phyloP scores from a whole-genome alignment of 2,329 filamentous ascomycete species.

The Chalara sp. region DNA sequence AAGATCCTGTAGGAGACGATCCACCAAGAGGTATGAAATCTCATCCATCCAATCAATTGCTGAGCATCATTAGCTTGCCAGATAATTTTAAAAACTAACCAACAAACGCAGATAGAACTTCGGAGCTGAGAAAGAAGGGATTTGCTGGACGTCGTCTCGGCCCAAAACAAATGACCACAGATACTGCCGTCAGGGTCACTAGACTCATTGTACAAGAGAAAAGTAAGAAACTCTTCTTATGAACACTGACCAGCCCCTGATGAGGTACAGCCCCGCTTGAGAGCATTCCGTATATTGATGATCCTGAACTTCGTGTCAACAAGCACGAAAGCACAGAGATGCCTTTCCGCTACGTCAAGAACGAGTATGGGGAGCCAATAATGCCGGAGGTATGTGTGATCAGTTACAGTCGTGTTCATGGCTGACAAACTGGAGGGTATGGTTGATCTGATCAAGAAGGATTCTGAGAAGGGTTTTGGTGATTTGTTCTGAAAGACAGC shows the following conservation, averaged over 20 bases:
- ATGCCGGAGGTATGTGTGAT: constrained; percentile 72
- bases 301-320: constrained; percentile 83
- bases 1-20: constrained; percentile 64
- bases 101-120: constrained; percentile 67
- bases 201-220: constrained; percentile 80
- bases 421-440: constrained; percentile 56
- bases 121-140: constrained; percentile 90
- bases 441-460: constrained; percentile 86
- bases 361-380: constrained; percentile 66
- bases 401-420: neutral
- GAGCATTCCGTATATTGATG: constrained; percentile 75
- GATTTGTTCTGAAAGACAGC: constrained; percentile 62
- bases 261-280: constrained; percentile 59
- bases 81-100: neutral
- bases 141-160: constrained; percentile 83
- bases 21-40: constrained; percentile 68
- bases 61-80: neutral
- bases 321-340: constrained; percentile 93
- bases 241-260: neutral
- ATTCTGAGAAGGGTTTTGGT: constrained; percentile 86
- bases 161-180: constrained; percentile 95
- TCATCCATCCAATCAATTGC: neutral
- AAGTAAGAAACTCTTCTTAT: constrained; percentile 44
- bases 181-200: constrained; percentile 92
- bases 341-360: constrained; percentile 93